Percentiles rank a stretch among this genome's conserved stretches.
phyloP scores from a whole-genome alignment of 2,329 filamentous ascomycete genomes.

The Septoria petroselini region DNA sequence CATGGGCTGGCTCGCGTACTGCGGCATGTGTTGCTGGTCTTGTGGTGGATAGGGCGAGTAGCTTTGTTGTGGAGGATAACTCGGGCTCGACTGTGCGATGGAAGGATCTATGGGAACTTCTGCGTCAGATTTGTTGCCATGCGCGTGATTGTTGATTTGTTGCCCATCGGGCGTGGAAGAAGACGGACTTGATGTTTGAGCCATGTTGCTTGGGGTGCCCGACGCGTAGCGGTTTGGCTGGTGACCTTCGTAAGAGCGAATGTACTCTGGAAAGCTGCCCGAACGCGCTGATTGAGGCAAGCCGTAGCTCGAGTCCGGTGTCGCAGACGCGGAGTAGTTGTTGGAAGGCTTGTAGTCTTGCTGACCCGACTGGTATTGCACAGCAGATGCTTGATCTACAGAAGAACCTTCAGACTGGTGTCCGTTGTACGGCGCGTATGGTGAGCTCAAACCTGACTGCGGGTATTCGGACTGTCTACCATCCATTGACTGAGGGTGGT shows the following conservation, averaged over 20 bases:
- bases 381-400: conserved; percentile 92
- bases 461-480: conserved; percentile 52
- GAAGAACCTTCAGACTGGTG: conserved; percentile 76
- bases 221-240: conserved; percentile 71
- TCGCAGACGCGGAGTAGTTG: conserved; percentile 68
- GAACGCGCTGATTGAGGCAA: conserved; percentile 73
- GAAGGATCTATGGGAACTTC: conserved; percentile 99
- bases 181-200: conserved; percentile 99
- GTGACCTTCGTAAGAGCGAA: conserved; percentile 70
- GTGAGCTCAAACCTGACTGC: conserved; percentile 55
- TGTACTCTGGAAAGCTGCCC: conserved; percentile 81
- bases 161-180: conserved; percentile 78
- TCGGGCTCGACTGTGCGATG: conserved; percentile 88
- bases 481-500: conserved; percentile 52
- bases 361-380: conserved; percentile 73
- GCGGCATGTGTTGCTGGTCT: conserved; percentile 76
- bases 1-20: conserved; percentile 64
- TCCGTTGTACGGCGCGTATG: conserved; percentile 52
- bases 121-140: conserved; percentile 79
- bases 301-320: conserved; percentile 85
- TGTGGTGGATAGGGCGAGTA: conserved; percentile 85
- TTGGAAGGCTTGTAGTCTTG: conserved; percentile 72
- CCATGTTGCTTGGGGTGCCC: conserved; percentile 79
- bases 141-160: conserved; percentile 62
- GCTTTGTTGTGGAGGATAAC: conserved; percentile 73